These are phyloP conservation scores for Lactifluus hygrophoroides DNA, from an alignment of 768 basidiomycete genomes.

Conservation along the genomic window DNA sequence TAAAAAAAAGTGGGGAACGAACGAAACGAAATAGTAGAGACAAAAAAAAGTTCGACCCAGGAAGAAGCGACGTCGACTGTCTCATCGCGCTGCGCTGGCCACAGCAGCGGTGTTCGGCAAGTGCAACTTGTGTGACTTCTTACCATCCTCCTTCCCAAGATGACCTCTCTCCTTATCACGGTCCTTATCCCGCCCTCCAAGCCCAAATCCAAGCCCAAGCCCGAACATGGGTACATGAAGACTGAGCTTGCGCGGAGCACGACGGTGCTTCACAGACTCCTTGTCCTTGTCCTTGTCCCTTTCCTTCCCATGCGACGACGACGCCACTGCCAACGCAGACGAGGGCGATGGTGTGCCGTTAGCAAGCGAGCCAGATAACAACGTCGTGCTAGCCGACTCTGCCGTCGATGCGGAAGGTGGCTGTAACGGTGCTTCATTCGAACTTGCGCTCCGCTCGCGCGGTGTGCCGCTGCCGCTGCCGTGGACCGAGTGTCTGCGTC, in stretches of 20 bases:
- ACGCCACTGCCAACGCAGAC: background rate
- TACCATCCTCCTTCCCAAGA: slow-evolving; percentile 2
- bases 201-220: slow-evolving; percentile 32
- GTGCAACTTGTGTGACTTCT: background rate
- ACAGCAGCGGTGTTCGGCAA: background rate
- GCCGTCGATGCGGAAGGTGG: background rate
- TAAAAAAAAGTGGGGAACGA: background rate
- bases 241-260: slow-evolving; percentile 49
- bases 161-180: background rate
- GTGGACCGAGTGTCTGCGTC: slow-evolving; percentile 12
- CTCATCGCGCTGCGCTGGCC: background rate
- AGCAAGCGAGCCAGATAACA: background rate
- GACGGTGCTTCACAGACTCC: slow-evolving; percentile 30
- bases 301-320: slow-evolving; percentile 13
- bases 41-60: background rate
- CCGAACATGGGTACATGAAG: slow-evolving; percentile 48
- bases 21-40: background rate
- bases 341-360: background rate
- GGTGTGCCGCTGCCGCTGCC: slow-evolving; percentile 7
- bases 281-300: slow-evolving; percentile 27
- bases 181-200: slow-evolving; percentile 2
- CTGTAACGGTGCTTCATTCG: background rate
- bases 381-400: background rate
- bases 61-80: background rate
- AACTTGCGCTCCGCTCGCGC: background rate